Percentiles rank a stretch among this genome's conserved stretches.
These are phyloP conservation scores for Neurospora africana DNA, from an alignment of 495 filamentous ascomycete species.

Conservation along the genomic window DNA sequence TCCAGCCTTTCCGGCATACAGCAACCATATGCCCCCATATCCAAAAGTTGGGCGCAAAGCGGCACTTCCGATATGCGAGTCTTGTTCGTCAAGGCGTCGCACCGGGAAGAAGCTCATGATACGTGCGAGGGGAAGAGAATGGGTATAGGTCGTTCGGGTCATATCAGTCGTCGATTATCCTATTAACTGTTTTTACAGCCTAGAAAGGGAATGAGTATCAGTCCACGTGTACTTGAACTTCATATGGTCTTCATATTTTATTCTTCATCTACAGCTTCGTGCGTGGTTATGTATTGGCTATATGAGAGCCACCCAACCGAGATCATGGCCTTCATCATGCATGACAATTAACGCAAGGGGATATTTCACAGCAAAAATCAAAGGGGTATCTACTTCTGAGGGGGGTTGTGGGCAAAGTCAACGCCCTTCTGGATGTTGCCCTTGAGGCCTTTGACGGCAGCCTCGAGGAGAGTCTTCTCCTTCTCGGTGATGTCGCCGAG, in stretches of 20 bases:
- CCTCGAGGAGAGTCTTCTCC: conserved; percentile 80
- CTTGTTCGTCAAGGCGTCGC: not conserved
- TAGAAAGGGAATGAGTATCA: conserved; percentile 10
- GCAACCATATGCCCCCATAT: not conserved
- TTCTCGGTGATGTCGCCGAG: conserved; percentile 60
- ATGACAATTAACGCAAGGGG: not conserved
- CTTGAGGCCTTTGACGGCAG: conserved; percentile 62
- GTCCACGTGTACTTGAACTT: conserved; percentile 9
- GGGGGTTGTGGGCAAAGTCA: conserved; percentile 72
- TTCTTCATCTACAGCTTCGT: conserved; percentile 23
- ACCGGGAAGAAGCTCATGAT: not conserved
- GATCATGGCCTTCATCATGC: not conserved
- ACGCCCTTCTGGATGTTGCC: conserved; percentile 91
- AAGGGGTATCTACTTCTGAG: conserved; percentile 29
- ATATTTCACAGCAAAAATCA: not conserved
- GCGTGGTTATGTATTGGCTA: not conserved
- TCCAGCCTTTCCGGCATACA: not conserved
- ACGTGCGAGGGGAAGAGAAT: not conserved
- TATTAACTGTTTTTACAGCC: conserved; percentile 10
- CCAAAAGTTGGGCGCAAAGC: not conserved
- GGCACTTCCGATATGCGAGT: not conserved
- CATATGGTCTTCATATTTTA: conserved; percentile 5
- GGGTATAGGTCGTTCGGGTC: conserved; percentile 1
- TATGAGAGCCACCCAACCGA: conserved; percentile 1
- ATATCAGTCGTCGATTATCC: not conserved